A percentile compares a stretch with the other conserved stretches of the same genome.
phyloP scores from a whole-genome alignment of 208 protist species.

The Polymyxa betae region DNA sequence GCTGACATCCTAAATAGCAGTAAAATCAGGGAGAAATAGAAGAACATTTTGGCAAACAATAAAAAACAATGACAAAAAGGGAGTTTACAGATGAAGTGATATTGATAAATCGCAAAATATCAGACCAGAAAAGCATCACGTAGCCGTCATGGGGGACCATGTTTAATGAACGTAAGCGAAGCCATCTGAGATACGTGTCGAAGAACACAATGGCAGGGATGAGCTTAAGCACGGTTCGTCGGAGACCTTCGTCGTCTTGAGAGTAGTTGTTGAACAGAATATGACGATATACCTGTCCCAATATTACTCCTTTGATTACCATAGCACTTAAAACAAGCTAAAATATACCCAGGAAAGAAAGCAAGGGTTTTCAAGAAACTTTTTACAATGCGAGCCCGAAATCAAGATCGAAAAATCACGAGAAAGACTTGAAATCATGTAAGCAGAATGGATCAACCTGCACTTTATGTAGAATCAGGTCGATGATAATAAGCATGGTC shows the following conservation, averaged over 20 bases:
- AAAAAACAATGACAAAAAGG: too few species aligned
- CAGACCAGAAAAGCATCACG: not conserved
- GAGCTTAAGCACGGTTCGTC: not conserved
- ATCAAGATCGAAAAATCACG: too few species aligned
- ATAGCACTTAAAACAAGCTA: too few species aligned
- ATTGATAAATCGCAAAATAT: too few species aligned
- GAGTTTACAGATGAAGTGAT: too few species aligned
- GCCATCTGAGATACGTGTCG: not conserved
- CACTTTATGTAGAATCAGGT: not conserved
- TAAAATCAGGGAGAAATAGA: not conserved
- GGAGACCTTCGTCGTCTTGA: not conserved
- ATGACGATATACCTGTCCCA: not conserved
- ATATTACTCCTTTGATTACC: too few species aligned
- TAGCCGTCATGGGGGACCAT: not conserved
- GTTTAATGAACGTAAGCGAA: not conserved
- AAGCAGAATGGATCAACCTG: too few species aligned
- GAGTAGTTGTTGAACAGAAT: not conserved
- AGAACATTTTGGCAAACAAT: not conserved
- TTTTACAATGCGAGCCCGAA: too few species aligned
- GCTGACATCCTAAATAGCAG: not conserved
- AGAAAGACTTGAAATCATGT: too few species aligned
- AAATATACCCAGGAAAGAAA: too few species aligned
- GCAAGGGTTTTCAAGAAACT: too few species aligned
- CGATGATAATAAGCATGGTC: not conserved
- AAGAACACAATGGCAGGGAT: not conserved